Base-by-base conservation (phyloP, 2,329 filamentous ascomycete species). In the Ascochyta koolunga region DNA sequence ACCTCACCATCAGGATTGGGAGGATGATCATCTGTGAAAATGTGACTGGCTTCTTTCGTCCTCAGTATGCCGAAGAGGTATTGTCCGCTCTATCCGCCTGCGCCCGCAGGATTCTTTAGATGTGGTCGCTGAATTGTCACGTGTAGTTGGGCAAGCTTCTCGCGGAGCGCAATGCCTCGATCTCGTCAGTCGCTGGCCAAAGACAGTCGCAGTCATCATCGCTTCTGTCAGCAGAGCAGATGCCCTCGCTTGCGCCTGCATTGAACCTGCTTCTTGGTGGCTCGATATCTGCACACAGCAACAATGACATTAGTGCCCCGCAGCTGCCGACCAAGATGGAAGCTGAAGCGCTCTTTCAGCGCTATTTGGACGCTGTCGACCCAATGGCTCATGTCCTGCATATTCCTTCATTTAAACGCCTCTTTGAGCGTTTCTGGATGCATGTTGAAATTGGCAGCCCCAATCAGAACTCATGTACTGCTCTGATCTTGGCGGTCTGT, bases 41-140 rank as follows among this genome's bases (percentile, higher is more conserved):
- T 24, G 68, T 74, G 35, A 72, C 70, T 55, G 72, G 71, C 33
- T 73, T 74, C 47, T 74, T 74, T 44, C 70, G 71, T 32, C 71
- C 71, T 50, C 72, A 75, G 53, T 75, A 75, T 60, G 72, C 71
- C 49, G 71, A 75, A 72, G 72, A 75, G 69, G 72, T 74, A 73
- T 51, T 64, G 48, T 65, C 46, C 42, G 49, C 60, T 59, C 60
- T 61, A 25, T 57, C 49, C 38, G 31, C 54, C 45, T 58, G 38
- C 39, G 32, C 54, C 45, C 39, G 46, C 51, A 54, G 46, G 51
- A 33, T 41, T 21, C 36, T 45, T 46, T 45, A 50, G 45, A n/a
- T 54, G 45, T 54, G 45, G 51, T 51, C 38, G 59, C 67, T 70
- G 65, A 71, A 62, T 54, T 59, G 58, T 51, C 55, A 52, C 51